Evolutionary conservation across 1,139 yeast species (phyloP).

Genomic region (Diutina mesorugosa): DNA sequence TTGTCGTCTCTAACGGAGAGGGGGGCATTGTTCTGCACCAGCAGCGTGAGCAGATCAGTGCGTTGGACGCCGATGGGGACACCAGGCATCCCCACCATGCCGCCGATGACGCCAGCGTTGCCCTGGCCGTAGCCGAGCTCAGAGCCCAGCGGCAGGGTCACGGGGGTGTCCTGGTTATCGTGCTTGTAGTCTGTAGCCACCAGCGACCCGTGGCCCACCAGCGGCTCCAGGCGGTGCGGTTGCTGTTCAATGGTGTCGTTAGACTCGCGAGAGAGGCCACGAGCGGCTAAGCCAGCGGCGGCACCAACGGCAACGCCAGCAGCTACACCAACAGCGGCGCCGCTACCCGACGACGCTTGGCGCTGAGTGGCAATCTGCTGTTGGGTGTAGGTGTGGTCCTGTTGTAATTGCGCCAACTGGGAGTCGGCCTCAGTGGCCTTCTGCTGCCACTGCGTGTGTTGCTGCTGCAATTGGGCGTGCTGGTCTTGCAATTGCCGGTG

Average conservation of each 20-base stretch:
- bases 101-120: constrained; percentile 23
- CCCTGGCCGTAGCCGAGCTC: constrained; percentile 38
- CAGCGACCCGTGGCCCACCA: neutral
- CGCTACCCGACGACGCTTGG: neutral
- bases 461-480: neutral
- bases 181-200: constrained; percentile 17
- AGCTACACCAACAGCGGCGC: neutral
- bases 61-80: constrained; percentile 34
- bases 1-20: constrained; percentile 74
- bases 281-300: neutral
- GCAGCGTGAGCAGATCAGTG: constrained; percentile 77
- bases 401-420: neutral
- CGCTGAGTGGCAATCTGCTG: neutral
- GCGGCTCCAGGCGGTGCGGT: neutral
- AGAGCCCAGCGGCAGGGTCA: constrained; percentile 43
- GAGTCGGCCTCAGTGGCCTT: neutral
- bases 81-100: constrained; percentile 36
- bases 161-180: constrained; percentile 35
- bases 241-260: neutral
- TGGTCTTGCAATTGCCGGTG: neutral
- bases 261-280: neutral
- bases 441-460: neutral
- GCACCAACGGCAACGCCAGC: neutral
- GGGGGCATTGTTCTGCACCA: constrained; percentile 87
- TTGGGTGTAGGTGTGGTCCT: neutral